Percentiles rank a stretch among this genome's conserved stretches.
Conservation (phyloP, 2,329 filamentous ascomycete species). For the Trichoderma sp. region DNA sequence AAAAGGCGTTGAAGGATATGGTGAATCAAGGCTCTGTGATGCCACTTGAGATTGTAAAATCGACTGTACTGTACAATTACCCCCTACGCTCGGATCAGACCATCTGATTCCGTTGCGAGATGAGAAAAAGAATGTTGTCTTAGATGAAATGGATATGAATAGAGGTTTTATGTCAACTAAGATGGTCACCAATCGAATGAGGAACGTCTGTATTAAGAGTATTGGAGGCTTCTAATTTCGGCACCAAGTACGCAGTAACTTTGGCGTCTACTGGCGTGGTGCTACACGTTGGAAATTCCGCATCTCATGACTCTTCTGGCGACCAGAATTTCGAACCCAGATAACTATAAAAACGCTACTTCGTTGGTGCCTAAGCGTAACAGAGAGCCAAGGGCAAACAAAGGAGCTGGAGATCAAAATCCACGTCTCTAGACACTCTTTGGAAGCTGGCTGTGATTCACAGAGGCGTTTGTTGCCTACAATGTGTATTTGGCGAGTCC, state of each 20-base stretch:
- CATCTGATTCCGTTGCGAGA: background rate
- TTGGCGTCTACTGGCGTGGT: background rate
- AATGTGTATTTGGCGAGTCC: background rate
- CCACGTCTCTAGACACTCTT: background rate
- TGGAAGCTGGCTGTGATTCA: background rate
- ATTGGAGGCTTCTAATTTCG: background rate
- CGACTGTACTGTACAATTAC: conserved; percentile 13
- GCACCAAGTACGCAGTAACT: background rate
- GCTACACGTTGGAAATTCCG: background rate
- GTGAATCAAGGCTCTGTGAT: background rate
- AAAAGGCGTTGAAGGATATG: conserved; percentile 1
- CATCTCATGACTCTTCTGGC: background rate
- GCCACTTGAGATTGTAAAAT: background rate
- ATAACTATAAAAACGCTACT: background rate
- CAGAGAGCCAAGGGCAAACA: background rate
- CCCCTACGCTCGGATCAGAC: background rate
- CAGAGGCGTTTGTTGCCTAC: background rate
- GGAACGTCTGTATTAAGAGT: background rate
- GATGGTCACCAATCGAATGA: background rate
- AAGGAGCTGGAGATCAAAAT: background rate
- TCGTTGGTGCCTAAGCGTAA: background rate
- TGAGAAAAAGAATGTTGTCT: background rate
- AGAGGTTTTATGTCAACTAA: background rate
- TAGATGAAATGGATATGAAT: background rate
- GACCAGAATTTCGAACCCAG: background rate